Conservation (phyloP, 129 eudicot species). For the Flaveria bidentis region DNA sequence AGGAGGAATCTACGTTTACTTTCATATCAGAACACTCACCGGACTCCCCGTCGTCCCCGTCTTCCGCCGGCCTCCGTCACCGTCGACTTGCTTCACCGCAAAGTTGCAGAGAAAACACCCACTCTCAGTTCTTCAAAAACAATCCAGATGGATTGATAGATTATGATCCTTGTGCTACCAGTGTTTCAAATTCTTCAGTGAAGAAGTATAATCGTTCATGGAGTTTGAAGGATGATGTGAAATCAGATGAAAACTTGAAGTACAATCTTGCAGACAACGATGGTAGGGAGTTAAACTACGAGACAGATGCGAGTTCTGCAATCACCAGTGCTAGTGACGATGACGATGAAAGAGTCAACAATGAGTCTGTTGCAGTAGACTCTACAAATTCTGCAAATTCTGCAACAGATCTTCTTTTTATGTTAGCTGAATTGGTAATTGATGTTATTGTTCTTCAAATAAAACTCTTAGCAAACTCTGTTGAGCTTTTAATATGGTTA, state of each 20-base stretch:
- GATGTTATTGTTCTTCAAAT: constrained; percentile 55
- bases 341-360: not conserved
- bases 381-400: constrained; percentile 8
- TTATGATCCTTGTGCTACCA: not conserved
- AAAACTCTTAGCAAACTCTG: constrained; percentile 37
- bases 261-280: not conserved
- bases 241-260: not conserved
- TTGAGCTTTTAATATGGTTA: constrained; percentile 48
- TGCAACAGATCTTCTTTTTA: constrained; percentile 29
- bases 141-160: constrained; percentile 27
- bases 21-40: constrained; percentile 28
- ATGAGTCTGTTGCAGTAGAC: constrained; percentile 25
- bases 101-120: constrained; percentile 2
- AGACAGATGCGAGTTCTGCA: constrained; percentile 30
- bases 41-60: constrained; percentile 22
- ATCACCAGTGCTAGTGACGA: constrained; percentile 28
- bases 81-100: constrained; percentile 41
- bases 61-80: constrained; percentile 53
- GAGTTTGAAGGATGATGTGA: constrained; percentile 20
- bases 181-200: not conserved
- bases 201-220: constrained; percentile 26
- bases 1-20: constrained; percentile 8
- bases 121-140: constrained; percentile 25
- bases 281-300: constrained; percentile 1
- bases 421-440: constrained; percentile 48